Evolutionary conservation across 140 eudicot genomes (phyloP).

Genomic region (Oenanthe javanica): DNA sequence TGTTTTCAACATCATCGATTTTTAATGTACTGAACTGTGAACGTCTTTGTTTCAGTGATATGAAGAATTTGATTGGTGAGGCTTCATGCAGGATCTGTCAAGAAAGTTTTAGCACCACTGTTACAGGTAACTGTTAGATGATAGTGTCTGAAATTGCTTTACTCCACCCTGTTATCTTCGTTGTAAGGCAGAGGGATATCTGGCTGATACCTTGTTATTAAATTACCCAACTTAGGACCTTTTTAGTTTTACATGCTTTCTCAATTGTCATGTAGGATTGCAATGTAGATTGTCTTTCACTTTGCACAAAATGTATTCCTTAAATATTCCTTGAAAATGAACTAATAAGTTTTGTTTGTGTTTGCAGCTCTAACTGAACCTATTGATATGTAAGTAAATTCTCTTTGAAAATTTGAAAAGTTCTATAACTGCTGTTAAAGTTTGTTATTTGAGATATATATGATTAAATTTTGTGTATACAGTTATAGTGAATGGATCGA

Average conservation of each 20-base stretch:
- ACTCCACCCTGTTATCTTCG: background rate
- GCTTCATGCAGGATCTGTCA: constrained; percentile 50
- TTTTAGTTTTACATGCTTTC: background rate
- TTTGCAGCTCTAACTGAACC: constrained; percentile 55
- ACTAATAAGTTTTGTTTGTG: background rate
- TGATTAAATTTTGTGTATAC: constrained; percentile 8
- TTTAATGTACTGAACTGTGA: background rate
- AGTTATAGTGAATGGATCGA: constrained; percentile 67
- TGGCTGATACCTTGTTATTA: background rate
- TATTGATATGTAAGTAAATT: constrained; percentile 46
- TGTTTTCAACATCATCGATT: no score
- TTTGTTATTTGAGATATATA: background rate
- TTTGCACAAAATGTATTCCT: background rate
- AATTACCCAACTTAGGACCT: background rate
- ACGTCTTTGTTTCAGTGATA: constrained; percentile 27
- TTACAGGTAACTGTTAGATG: constrained; percentile 29
- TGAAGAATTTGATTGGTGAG: constrained; percentile 54
- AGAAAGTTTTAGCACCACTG: constrained; percentile 51
- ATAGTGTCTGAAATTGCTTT: background rate
- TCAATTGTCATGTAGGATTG: background rate
- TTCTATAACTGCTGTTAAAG: background rate
- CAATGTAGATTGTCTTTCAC: background rate
- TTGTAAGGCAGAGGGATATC: background rate
- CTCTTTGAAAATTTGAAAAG: background rate
- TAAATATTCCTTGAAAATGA: background rate